Evolutionary conservation across 192 early-diverging fungal genomes (phyloP).

Genomic region (Coemansia sp.): DNA sequence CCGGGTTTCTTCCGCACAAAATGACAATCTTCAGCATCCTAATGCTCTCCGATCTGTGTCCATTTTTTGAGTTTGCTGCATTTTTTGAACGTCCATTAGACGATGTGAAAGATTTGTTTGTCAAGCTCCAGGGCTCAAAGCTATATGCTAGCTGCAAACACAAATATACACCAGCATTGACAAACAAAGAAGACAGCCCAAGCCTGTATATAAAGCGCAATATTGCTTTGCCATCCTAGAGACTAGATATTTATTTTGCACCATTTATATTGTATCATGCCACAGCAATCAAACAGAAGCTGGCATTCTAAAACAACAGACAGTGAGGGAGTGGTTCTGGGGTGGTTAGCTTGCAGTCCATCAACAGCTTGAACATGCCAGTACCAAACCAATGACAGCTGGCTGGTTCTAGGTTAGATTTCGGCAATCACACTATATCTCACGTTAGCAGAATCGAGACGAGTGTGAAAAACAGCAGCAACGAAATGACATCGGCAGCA

Average conservation of each 20-base stretch:
- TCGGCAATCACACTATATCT: background rate
- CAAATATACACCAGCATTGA: background rate
- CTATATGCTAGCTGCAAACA: background rate
- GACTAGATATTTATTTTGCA: no score
- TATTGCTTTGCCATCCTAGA: no score
- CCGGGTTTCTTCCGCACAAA: background rate
- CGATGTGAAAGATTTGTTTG: background rate
- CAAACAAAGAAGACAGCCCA: background rate
- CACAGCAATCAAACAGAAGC: slow-evolving; percentile 1
- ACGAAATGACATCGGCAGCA: slow-evolving; percentile 17
- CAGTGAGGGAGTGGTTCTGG: slow-evolving; percentile 57
- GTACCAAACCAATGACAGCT: no score
- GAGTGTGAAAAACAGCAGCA: slow-evolving; percentile 28
- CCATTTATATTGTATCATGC: no score
- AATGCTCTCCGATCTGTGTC: background rate
- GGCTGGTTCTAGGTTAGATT: background rate
- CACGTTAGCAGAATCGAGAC: background rate
- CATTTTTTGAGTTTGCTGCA: background rate
- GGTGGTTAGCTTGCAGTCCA: slow-evolving; percentile 67
- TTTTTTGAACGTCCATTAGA: background rate
- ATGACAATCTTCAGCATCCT: background rate
- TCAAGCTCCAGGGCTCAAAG: background rate
- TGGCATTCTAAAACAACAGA: slow-evolving; percentile 64
- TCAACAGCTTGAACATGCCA: slow-evolving; percentile 91
- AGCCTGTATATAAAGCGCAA: background rate